Evolutionary conservation across 169 alveolate species (phyloP).

Genomic region (Prorocentrum cordatum): DNA sequence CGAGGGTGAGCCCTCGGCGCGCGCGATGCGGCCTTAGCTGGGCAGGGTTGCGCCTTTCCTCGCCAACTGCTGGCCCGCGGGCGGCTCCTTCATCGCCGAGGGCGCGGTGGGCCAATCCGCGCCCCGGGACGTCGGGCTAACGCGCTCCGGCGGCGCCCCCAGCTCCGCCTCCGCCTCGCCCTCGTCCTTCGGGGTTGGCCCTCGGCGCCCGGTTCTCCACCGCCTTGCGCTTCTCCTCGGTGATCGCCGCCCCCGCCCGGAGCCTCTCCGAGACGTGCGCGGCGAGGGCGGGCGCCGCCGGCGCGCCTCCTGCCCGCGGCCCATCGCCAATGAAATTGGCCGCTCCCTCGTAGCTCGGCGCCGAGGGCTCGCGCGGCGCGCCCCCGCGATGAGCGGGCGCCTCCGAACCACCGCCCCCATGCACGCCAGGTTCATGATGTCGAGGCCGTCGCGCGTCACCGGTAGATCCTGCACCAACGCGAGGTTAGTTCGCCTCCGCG

Average conservation of each 20-base stretch:
- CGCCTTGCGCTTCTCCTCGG: background rate
- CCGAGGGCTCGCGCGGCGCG: background rate
- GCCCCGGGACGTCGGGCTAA: background rate
- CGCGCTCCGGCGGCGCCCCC: background rate
- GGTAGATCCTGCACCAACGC: background rate
- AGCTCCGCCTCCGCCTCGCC: background rate
- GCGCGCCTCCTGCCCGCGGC: background rate
- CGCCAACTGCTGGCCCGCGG: background rate
- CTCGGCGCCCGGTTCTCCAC: background rate
- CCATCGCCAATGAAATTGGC: background rate
- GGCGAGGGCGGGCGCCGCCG: background rate
- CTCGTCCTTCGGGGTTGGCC: background rate
- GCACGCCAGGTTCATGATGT: background rate
- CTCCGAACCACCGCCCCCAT: background rate
- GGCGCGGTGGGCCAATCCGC: background rate
- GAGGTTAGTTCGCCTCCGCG: background rate
- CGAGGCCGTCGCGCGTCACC: background rate
- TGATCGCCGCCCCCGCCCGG: background rate
- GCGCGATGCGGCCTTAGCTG: background rate
- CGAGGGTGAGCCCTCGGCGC: no score
- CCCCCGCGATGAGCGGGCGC: background rate
- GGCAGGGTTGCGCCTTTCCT: background rate
- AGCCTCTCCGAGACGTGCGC: background rate
- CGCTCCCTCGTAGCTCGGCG: no score
- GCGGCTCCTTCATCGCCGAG: background rate